A percentile compares a stretch with the other conserved stretches of the same genome.
Conservation (phyloP, 208 protist species). For the Crithidia bombi region DNA sequence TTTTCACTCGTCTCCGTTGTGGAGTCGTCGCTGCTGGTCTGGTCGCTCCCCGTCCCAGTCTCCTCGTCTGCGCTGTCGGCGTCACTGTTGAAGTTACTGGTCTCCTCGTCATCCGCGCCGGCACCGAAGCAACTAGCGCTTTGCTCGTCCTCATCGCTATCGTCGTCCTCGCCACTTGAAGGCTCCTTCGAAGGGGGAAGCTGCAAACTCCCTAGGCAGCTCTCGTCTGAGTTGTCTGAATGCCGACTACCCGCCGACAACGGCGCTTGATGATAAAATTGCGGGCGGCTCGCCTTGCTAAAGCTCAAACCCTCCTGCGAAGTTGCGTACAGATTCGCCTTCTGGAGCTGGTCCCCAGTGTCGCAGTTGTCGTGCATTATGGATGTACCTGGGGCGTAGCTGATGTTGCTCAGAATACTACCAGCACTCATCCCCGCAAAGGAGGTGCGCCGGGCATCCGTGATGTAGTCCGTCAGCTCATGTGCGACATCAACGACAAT, state of each 20-base stretch:
- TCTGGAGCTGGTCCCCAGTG: not conserved
- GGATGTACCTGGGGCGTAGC: not conserved
- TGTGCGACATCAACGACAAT: conserved; percentile 21
- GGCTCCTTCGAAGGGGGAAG: not conserved
- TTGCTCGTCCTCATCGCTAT: not conserved
- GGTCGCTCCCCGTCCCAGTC: not conserved
- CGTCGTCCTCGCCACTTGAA: not conserved
- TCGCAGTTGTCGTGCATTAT: conserved; percentile 4
- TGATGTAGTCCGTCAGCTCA: conserved; percentile 14
- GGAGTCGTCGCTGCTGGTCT: not conserved
- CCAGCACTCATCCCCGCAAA: conserved; percentile 1
- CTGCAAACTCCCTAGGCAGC: not conserved
- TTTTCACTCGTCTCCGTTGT: not conserved
- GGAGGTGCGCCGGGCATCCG: conserved; percentile 2
- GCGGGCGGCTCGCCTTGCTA: not conserved
- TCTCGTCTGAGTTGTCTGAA: not conserved
- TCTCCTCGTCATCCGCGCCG: not conserved
- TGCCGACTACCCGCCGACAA: not conserved
- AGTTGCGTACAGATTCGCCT: not conserved
- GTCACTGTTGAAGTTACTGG: not conserved
- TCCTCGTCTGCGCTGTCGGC: not conserved
- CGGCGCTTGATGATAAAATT: not conserved
- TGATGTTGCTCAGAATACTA: conserved; percentile 19
- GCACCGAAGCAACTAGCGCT: not conserved
- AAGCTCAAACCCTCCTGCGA: conserved; percentile 4